Evolutionary conservation across 192 early-diverging fungal species (phyloP).

Genomic region (Geosiphon pyriformis): DNA sequence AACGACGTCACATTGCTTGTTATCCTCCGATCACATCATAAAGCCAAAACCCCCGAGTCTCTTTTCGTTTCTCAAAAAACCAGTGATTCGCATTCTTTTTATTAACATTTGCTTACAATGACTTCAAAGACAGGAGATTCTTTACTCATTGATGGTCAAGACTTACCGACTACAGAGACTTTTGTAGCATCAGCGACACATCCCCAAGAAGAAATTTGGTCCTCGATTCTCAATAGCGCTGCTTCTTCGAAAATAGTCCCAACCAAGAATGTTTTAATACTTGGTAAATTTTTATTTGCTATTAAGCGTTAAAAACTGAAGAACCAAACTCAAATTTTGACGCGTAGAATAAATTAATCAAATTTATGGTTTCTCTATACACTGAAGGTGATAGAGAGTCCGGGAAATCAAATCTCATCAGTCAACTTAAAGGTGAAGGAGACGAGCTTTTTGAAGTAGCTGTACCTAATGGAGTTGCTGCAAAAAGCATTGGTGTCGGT

Average conservation of each 20-base stretch:
- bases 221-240: constrained; percentile 68
- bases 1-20: not conserved
- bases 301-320: too few species aligned
- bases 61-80: not conserved
- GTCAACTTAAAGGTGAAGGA: constrained; percentile 50
- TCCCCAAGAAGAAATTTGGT: constrained; percentile 63
- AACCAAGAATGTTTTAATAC: constrained; percentile 73
- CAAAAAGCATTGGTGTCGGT: constrained; percentile 35
- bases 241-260: constrained; percentile 70
- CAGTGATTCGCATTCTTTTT: too few species aligned
- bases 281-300: constrained; percentile 57
- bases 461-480: constrained; percentile 37
- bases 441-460: constrained; percentile 27
- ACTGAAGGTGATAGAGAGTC: constrained; percentile 62
- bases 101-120: too few species aligned
- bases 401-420: constrained; percentile 81
- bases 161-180: not conserved
- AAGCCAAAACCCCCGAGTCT: not conserved
- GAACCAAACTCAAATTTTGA: too few species aligned
- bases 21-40: too few species aligned
- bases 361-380: too few species aligned
- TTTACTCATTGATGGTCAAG: not conserved
- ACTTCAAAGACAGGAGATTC: not conserved
- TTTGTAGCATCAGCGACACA: not conserved
- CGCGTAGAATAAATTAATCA: too few species aligned